These are phyloP conservation scores for Neopestalotiopsis sp. DNA, from an alignment of 2,329 filamentous ascomycete species.

Conservation along the genomic window DNA sequence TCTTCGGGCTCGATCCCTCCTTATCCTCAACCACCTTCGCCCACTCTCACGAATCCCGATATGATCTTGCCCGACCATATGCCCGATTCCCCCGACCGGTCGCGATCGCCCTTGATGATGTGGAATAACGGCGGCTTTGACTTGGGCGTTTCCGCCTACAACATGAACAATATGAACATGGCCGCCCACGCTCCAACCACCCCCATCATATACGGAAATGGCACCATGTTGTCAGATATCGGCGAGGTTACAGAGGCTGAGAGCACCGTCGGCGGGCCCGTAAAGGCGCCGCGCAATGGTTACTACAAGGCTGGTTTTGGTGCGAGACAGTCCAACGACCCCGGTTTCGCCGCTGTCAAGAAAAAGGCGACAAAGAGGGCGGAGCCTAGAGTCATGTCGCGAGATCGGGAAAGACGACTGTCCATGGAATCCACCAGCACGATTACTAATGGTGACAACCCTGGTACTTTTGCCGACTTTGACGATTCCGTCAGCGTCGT, in stretches of 20 bases:
- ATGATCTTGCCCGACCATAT: constrained; percentile 86
- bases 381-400: constrained; percentile 36
- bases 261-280: constrained; percentile 53
- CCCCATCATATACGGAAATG: constrained; percentile 72
- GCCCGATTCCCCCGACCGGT: constrained; percentile 57
- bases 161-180: constrained; percentile 40
- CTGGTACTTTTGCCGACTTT: constrained; percentile 62
- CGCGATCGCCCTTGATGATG: constrained; percentile 56
- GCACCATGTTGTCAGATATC: constrained; percentile 73
- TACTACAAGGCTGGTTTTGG: constrained; percentile 40
- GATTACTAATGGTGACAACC: constrained; percentile 57
- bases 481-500: constrained; percentile 67
- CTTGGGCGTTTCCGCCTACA: constrained; percentile 44
- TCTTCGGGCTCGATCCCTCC: constrained; percentile 31
- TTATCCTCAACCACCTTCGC: constrained; percentile 69
- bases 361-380: constrained; percentile 56
- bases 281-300: constrained; percentile 41
- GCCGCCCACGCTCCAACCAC: constrained; percentile 56
- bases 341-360: constrained; percentile 48
- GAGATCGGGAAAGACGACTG: constrained; percentile 52
- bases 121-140: constrained; percentile 58
- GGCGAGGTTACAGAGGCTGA: constrained; percentile 60
- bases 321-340: constrained; percentile 49
- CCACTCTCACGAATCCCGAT: constrained; percentile 90
- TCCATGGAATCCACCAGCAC: constrained; percentile 69